These are phyloP conservation scores for Theileria sp. DNA, from an alignment of 169 alveolate species.

Conservation along the genomic window DNA sequence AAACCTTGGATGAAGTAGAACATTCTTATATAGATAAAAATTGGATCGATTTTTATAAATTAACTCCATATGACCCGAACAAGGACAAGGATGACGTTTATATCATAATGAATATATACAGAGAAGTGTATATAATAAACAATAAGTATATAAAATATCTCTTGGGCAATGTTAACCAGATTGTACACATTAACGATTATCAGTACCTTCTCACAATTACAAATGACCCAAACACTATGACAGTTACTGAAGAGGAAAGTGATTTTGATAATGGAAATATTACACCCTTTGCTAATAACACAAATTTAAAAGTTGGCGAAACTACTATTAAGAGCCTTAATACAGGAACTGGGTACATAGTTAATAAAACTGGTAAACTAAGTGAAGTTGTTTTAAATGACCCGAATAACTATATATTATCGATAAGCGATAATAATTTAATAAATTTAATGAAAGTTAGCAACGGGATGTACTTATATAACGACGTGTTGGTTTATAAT, in stretches of 20 bases:
- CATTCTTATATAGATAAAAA: background rate
- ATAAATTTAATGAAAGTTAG: background rate
- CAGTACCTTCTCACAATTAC: background rate
- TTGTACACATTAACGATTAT: background rate
- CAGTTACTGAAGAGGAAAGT: background rate
- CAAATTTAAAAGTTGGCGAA: background rate
- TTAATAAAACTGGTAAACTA: background rate
- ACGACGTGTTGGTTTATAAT: background rate
- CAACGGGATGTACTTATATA: background rate
- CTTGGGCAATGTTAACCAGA: slow-evolving; percentile 1
- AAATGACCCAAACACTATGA: background rate
- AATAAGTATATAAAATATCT: background rate
- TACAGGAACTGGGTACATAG: background rate
- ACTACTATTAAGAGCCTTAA: background rate
- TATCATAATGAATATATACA: background rate
- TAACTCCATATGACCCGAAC: background rate
- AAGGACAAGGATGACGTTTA: background rate
- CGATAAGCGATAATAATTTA: background rate
- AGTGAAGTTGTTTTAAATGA: background rate
- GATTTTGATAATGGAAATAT: background rate
- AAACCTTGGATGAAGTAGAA: background rate
- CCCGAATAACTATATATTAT: background rate
- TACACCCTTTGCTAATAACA: background rate
- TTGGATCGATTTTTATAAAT: background rate
- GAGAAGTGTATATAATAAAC: slow-evolving; percentile 1